Conservation (phyloP, 202 grass and related monocot genomes). For the Schoenoplectus tabernaemontani region DNA sequence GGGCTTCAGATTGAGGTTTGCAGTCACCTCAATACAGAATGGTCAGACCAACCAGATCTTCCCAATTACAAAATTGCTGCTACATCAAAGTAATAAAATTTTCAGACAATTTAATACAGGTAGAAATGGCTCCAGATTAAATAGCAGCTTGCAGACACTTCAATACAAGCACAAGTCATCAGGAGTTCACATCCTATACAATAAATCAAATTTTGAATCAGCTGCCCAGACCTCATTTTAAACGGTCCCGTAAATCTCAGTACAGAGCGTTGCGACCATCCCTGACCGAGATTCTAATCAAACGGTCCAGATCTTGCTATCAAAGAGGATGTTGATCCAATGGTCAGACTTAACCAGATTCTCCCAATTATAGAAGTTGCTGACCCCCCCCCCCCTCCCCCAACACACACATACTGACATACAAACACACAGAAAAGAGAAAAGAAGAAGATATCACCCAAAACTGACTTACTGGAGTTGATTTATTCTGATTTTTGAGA, state of each 20-base stretch:
- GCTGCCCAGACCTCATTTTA: too few relatives aligned
- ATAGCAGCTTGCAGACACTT: background rate
- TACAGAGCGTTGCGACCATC: too few relatives aligned
- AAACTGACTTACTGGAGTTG: conserved; percentile 23
- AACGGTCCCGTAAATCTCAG: too few relatives aligned
- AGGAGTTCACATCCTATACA: too few relatives aligned
- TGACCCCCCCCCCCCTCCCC: too few relatives aligned
- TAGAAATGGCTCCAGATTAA: background rate
- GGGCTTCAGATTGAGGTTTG: background rate
- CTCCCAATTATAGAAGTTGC: background rate
- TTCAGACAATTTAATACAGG: background rate
- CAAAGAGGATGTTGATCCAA: too few relatives aligned
- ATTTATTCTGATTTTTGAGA: conserved; percentile 57
- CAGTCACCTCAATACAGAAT: background rate
- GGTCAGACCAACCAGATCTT: background rate
- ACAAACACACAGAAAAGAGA: background rate
- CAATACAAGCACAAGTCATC: background rate
- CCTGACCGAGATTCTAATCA: too few relatives aligned
- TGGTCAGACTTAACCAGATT: background rate
- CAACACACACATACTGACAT: background rate
- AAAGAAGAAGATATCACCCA: background rate
- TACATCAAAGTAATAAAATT: background rate
- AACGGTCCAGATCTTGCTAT: too few relatives aligned
- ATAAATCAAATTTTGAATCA: too few relatives aligned
- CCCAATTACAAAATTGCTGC: background rate